Conservation (phyloP, 2,329 filamentous ascomycete genomes). For the Aspergillus brunneoviolaceus region DNA sequence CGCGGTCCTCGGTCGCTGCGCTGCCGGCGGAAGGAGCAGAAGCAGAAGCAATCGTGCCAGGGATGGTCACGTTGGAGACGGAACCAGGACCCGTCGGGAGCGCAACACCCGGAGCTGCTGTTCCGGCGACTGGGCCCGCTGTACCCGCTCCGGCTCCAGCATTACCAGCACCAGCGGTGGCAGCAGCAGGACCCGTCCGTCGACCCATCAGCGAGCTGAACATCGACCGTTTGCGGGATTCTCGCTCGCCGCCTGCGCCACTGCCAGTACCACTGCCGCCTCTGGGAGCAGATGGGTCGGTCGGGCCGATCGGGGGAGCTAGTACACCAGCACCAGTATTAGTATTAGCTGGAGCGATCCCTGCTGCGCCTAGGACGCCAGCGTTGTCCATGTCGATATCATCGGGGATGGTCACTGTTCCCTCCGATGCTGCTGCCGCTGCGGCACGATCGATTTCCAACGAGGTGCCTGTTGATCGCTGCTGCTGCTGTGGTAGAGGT, state of each 20-base stretch:
- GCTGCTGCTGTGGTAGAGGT: conserved; percentile 43
- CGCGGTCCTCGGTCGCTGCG: conserved; percentile 5
- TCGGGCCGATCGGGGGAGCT: background rate
- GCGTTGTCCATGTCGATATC: background rate
- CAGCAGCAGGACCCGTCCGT: conserved; percentile 11
- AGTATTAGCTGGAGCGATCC: background rate
- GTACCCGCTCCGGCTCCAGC: background rate
- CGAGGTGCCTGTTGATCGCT: background rate
- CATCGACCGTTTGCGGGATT: conserved; percentile 42
- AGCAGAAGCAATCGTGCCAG: background rate
- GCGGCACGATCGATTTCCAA: conserved; percentile 10
- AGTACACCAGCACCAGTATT: background rate
- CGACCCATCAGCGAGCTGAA: conserved; percentile 42
- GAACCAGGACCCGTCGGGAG: background rate
- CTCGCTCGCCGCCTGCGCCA: conserved; percentile 3
- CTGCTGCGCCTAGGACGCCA: background rate
- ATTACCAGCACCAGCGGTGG: background rate
- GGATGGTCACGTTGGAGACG: background rate
- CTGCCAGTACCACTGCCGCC: no score
- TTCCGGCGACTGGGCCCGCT: background rate
- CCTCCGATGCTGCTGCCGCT: no score
- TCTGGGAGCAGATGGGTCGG: background rate
- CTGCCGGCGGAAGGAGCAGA: background rate
- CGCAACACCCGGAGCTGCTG: no score
- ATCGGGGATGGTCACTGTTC: background rate